phyloP scores from a whole-genome alignment of 257 asterid genomes.

The Verbena officinalis region DNA sequence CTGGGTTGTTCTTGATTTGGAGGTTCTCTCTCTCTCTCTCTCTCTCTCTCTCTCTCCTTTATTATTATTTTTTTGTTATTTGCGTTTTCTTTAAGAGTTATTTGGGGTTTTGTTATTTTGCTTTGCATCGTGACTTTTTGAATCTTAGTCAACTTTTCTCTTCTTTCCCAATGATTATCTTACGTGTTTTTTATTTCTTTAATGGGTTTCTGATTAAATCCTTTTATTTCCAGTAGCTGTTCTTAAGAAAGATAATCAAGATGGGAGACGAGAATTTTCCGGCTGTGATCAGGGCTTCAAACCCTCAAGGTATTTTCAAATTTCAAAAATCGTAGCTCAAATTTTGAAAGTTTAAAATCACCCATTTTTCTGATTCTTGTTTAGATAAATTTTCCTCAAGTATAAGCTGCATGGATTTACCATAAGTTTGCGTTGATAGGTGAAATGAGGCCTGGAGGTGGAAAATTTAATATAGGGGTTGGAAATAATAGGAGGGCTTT shows the following conservation, averaged over 20 bases:
- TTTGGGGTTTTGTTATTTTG: conserved; percentile 6
- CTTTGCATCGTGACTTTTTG: conserved; percentile 16
- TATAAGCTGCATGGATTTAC: not conserved
- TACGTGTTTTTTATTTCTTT: not conserved
- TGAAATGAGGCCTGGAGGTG: conserved; percentile 43
- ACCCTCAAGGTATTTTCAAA: conserved; percentile 54
- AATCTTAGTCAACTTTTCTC: not conserved
- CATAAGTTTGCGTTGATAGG: conserved; percentile 35
- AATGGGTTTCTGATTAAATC: conserved; percentile 14
- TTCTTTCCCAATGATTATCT: too few species aligned
- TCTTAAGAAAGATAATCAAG: conserved; percentile 24
- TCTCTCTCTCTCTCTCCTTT: not conserved
- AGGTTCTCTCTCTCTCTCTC: conserved; percentile 30
- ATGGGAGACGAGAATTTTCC: conserved; percentile 75
- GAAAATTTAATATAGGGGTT: not conserved
- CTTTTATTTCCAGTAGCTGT: conserved; percentile 24
- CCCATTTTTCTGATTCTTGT: not conserved
- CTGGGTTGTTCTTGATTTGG: conserved; percentile 23
- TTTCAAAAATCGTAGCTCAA: conserved; percentile 20
- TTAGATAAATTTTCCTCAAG: too few species aligned
- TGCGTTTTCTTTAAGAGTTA: too few species aligned
- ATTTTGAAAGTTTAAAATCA: not conserved
- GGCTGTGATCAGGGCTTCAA: conserved; percentile 55
- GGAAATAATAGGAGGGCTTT: conserved; percentile 68
- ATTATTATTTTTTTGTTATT: not conserved